These are phyloP conservation scores for Nannochloris sp. DNA, from an alignment of 139 green algal genomes.

Conservation along the genomic window DNA sequence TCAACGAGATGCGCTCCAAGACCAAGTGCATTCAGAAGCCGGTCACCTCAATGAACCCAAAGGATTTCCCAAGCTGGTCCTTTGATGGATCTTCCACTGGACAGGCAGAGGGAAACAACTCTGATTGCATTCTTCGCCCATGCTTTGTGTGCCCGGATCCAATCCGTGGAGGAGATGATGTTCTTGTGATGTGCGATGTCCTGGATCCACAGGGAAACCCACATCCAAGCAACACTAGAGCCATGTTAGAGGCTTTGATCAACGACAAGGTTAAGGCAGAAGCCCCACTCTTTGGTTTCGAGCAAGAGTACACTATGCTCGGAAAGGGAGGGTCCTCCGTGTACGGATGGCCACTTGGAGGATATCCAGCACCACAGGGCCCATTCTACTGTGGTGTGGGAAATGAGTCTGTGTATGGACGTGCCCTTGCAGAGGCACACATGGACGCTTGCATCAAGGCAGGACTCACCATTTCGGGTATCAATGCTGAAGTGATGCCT, in stretches of 20 bases:
- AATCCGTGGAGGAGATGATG: constrained; percentile 78
- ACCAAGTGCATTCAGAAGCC: constrained; percentile 65
- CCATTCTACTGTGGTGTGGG: constrained; percentile 86
- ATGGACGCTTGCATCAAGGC: constrained; percentile 79
- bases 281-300: constrained; percentile 72
- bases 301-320: constrained; percentile 91
- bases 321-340: constrained; percentile 31
- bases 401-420: constrained; percentile 67
- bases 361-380: constrained; percentile 82
- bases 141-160: constrained; percentile 72
- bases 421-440: constrained; percentile 72
- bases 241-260: constrained; percentile 60
- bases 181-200: constrained; percentile 87
- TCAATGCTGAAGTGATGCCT: constrained; percentile 88
- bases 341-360: constrained; percentile 70
- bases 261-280: constrained; percentile 54
- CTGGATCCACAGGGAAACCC: constrained; percentile 59
- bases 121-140: constrained; percentile 85
- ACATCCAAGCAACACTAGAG: constrained; percentile 79
- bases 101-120: constrained; percentile 84
- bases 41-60: constrained; percentile 46
- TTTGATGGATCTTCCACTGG: constrained; percentile 61
- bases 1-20: constrained; percentile 93
- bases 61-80: constrained; percentile 79
- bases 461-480: constrained; percentile 70